Base-by-base conservation (phyloP, 441 rosid genomes). In the Populus hybrid region DNA sequence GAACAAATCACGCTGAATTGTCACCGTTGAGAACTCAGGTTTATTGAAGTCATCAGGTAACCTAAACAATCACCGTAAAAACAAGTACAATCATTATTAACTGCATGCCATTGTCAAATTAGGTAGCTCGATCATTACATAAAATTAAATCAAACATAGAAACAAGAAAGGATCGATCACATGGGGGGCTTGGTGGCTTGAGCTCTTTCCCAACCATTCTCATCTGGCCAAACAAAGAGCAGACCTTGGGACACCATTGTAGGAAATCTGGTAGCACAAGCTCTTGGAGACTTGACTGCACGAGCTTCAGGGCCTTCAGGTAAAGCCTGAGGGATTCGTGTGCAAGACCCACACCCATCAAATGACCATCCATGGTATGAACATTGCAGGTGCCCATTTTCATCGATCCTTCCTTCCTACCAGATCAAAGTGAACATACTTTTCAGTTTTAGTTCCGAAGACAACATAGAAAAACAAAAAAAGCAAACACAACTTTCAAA, bases 321-420 rank as follows among this genome's bases (percentile, higher is more conserved):
- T 21, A 89, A 75, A 71, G 98, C 97, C 82, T 95, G 97, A 26
- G 97, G 99, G 65, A 94, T 94, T 80, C 65, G 79, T 36, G 97
- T 87, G 79, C 99, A 95, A 61, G 98, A 93, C 70, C 98, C 99
- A 26, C 93, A 89, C 26, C 98, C 97, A 65, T 80, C 82, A 78
- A 95, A 95, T 1, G 99, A 93, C 99, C 99, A 95, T 50, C 99
- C 99, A 75, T 95, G 99, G 79, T 95, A 93, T 24, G 99, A 95
- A 81, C 99, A 94, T 84, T 94, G 98, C 85, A 94, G 76, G 70
- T 92, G 91, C 76, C 97, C 97, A 80, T 92, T 92, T 90, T 94
- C 97, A 81, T 94, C 97, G 2, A 94, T 81, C 78, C 98, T 79
- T 78, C 98, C 98, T 88, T 94, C 98, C 97, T 94, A 80, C 71